Conservation (phyloP, 2,329 filamentous ascomycete species). For the Exophiala bonariae region DNA sequence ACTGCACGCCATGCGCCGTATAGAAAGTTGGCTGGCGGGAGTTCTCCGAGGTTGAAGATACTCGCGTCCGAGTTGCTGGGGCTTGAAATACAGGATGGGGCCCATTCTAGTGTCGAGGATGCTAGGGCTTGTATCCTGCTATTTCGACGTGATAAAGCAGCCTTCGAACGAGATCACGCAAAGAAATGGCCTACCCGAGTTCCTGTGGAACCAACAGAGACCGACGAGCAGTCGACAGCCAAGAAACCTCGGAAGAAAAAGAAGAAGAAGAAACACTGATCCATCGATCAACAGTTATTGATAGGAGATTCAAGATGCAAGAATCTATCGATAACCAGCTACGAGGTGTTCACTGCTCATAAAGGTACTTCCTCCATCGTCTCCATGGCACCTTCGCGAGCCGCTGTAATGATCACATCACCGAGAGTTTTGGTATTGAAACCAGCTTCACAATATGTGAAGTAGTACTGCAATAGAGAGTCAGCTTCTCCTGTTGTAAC, state of each 20-base stretch:
- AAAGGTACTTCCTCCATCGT: slow-evolving; percentile 70
- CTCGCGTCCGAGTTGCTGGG: slow-evolving; percentile 59
- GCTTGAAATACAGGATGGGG: slow-evolving; percentile 59
- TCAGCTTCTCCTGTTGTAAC: slow-evolving; percentile 9
- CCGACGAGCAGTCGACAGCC: background rate
- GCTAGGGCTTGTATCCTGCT: slow-evolving; percentile 87
- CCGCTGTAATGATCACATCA: slow-evolving; percentile 71
- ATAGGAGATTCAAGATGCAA: background rate
- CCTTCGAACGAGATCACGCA: slow-evolving; percentile 78
- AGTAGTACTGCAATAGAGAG: slow-evolving; percentile 61
- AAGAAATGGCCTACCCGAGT: slow-evolving; percentile 45
- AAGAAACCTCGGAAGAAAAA: slow-evolving; percentile 39
- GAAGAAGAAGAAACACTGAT: slow-evolving; percentile 44
- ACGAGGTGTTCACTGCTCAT: slow-evolving; percentile 35
- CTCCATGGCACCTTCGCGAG: slow-evolving; percentile 47
- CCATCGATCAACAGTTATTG: too few relatives aligned
- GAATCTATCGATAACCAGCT: background rate
- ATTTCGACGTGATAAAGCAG: slow-evolving; percentile 78
- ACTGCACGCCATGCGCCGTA: slow-evolving; percentile 78
- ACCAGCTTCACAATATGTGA: slow-evolving; percentile 72
- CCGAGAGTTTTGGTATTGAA: slow-evolving; percentile 71
- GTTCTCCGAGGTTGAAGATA: slow-evolving; percentile 54
- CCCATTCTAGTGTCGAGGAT: slow-evolving; percentile 69
- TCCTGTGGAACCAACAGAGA: slow-evolving; percentile 3
- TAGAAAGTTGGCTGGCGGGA: slow-evolving; percentile 56